Percentiles rank a stretch among this genome's conserved stretches.
phyloP scores from a whole-genome alignment of 495 filamentous ascomycete species.

The Evernia prunastri region DNA sequence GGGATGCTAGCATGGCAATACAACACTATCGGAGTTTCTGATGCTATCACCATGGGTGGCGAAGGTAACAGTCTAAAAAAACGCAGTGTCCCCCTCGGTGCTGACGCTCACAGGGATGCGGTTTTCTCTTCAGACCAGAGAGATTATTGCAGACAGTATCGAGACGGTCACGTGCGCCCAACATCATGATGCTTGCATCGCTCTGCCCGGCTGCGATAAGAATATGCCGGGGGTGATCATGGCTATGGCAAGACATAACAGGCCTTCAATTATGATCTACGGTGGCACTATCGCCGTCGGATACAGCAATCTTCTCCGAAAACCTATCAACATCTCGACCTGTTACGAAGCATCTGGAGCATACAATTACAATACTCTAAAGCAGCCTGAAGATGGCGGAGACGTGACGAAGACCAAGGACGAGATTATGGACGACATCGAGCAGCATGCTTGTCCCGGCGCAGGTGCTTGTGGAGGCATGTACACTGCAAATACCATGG shows the following conservation, averaged over 20 bases:
- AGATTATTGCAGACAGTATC: constrained; percentile 92
- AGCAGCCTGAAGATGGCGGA: constrained; percentile 50
- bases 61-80: constrained; percentile 53
- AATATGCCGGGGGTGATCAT: constrained; percentile 94
- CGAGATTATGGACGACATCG: constrained; percentile 82
- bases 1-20: constrained; percentile 91
- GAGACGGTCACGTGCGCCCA: constrained; percentile 86
- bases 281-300: constrained; percentile 87
- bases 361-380: constrained; percentile 66
- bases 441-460: constrained; percentile 79
- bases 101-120: constrained; percentile 66
- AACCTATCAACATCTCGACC: constrained; percentile 79
- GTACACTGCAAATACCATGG: constrained; percentile 99
- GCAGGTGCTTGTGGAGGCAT: constrained; percentile 94
- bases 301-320: constrained; percentile 67
- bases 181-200: constrained; percentile 88
- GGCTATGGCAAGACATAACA: constrained; percentile 84
- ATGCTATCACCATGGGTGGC: constrained; percentile 94
- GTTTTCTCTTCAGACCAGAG: constrained; percentile 89
- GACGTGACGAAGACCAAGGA: constrained; percentile 57
- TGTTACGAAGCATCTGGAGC: constrained; percentile 91
- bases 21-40: constrained; percentile 90
- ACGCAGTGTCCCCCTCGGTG: not conserved
- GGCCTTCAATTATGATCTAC: constrained; percentile 79
- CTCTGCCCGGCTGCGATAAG: constrained; percentile 95